Base-by-base conservation (phyloP, 1,284 basidiomycete genomes). In the Puccinia horiana region DNA sequence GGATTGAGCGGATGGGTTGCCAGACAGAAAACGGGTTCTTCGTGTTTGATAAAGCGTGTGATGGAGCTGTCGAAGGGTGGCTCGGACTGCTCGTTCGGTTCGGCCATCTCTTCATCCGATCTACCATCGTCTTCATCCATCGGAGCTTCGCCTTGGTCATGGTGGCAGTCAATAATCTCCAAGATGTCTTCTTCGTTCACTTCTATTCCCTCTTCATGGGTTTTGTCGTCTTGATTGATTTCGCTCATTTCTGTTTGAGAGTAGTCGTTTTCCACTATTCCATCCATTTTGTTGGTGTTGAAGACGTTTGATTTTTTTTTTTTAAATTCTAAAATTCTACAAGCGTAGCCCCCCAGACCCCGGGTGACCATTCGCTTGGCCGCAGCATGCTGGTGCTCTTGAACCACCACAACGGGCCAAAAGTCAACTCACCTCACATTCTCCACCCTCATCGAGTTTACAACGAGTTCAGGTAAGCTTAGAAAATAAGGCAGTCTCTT, bases 1-100 rank as follows among this genome's bases (percentile, higher is more conserved):
- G 96, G 95, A 85, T 87, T 89, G 8, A 83, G 82, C 0, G 90
- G 90, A 87, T 99, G 97, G 58, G 92, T 90, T 16, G 93, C 88
- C 58, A 99, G 89, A 67, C 92, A 88, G 86, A 98, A 99, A 73
- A 98, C 93, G 14, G 96, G 87, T 61, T 85, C 54, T 20, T 82
- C 49, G 75, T 86, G 85, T 0, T 94, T 70, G 85, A 84, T 69
- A 85, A 86, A 76, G 84, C 83, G 61, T 83, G 84, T 83, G 86
- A 88, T 47, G 86, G 85, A 74, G 87, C 88, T 88, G 85, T 83
- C 84, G 73, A 63, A 29, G 5, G 69, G 63, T 65, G 37, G n/a
- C 35, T 37, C 61, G 23, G 49, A 61, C 35, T 67, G 40, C 12
- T 40, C 56, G 26, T 44, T 32, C 5, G 20, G 29, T 2, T 70